Evolutionary conservation across 2,329 filamentous ascomycete species (phyloP).

Genomic region (Pseudocercospora fijiensis): DNA sequence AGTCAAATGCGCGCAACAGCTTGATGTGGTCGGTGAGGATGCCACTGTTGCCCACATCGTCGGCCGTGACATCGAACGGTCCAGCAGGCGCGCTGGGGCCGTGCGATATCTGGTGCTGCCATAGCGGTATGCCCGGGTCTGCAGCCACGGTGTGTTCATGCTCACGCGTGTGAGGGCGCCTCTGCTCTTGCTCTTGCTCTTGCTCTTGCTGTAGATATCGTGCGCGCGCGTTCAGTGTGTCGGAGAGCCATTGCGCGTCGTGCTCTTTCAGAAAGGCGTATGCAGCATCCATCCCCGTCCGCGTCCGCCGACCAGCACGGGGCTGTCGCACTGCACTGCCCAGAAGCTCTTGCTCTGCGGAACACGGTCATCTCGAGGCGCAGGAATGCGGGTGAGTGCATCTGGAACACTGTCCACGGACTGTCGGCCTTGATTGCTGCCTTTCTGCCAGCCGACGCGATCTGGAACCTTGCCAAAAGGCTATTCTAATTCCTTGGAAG

Average conservation of each 20-base stretch:
- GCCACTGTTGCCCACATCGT: background rate
- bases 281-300: conserved; percentile 1
- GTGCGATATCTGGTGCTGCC: background rate
- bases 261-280: conserved; percentile 15
- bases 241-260: conserved; percentile 19
- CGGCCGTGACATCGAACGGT: conserved; percentile 16
- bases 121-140: background rate
- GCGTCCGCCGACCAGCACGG: background rate
- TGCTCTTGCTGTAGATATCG: background rate
- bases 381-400: background rate
- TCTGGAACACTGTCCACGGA: background rate
- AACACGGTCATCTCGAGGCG: background rate
- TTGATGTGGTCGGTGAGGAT: conserved; percentile 12
- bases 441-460: background rate
- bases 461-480: no score
- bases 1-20: conserved; percentile 21
- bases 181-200: background rate
- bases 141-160: background rate
- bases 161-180: background rate
- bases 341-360: background rate
- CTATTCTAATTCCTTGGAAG: background rate
- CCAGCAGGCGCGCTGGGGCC: background rate
- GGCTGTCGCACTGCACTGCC: background rate
- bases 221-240: conserved; percentile 9
- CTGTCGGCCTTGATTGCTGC: background rate